Evolutionary conservation across 306 rosid species (phyloP).

Genomic region (Medicago lupulina): DNA sequence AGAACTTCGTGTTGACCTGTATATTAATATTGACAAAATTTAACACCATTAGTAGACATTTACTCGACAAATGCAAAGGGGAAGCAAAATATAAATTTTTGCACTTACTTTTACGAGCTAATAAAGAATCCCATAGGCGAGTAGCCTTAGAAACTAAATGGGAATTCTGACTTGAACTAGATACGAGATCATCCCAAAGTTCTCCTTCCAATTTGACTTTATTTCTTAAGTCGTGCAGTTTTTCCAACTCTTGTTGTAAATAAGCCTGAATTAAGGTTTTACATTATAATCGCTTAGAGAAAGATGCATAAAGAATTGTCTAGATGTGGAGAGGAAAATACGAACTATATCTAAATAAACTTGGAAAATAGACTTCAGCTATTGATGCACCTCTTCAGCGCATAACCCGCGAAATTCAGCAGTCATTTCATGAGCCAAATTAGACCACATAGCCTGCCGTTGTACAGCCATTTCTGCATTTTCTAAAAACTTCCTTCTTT

Average conservation of each 20-base stretch:
- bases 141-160: slow-evolving; percentile 98
- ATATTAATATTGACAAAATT: slow-evolving; percentile 35
- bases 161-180: slow-evolving; percentile 97
- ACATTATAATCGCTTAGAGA: slow-evolving; percentile 32
- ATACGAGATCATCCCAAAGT: slow-evolving; percentile 97
- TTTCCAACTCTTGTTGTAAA: slow-evolving; percentile 99
- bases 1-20: slow-evolving; percentile 98
- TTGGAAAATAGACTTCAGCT: slow-evolving; percentile 30
- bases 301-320: slow-evolving; percentile 21
- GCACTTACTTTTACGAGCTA: slow-evolving; percentile 92
- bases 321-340: slow-evolving; percentile 14
- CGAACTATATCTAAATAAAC: slow-evolving; percentile 23
- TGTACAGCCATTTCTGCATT: slow-evolving; percentile 96
- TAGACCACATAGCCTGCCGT: slow-evolving; percentile 97
- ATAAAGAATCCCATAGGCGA: slow-evolving; percentile 95
- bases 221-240: slow-evolving; percentile 90
- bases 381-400: slow-evolving; percentile 89
- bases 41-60: slow-evolving; percentile 15
- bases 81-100: neutral
- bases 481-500: slow-evolving; percentile 90
- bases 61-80: slow-evolving; percentile 28
- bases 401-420: slow-evolving; percentile 97
- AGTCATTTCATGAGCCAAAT: slow-evolving; percentile 98
- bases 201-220: slow-evolving; percentile 99
- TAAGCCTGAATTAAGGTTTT: slow-evolving; percentile 75